Evolutionary conservation across 2,329 filamentous ascomycete genomes (phyloP), one percentile per base, ranked within the genome.

Genomic region (Microsporum ferrugineum): DNA sequence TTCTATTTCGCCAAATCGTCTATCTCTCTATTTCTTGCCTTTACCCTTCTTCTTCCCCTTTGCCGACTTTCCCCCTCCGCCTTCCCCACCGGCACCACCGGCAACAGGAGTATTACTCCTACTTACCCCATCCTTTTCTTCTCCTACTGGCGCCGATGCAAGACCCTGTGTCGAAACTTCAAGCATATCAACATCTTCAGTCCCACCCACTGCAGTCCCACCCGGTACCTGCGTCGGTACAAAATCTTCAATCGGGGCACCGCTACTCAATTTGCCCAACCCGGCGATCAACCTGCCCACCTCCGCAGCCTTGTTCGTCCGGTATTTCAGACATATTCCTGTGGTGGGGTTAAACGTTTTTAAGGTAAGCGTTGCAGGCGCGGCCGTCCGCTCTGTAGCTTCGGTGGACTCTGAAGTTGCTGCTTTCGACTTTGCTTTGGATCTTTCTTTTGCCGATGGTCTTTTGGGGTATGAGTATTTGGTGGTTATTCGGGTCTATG

Each of bases 281-380:
- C 86, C 84, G 58, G 84, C 83, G 61, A 99, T 83, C 68, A 99
- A 76, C 33, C 94, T 81, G 29, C 88, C 87, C 7, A 99, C 91
- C 76, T 97, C 92, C 23, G 89, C 89, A 23, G 88, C 89, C 76
- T 96, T 95, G 71, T 87, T 87, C 39, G 94, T 99, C 71, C 84
- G 82, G 79, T 96, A 97, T 77, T 96, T 95, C 65, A 99, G 81
- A 63, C 87, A 87, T 62, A 87, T 86, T 69, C 94, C 94, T 60
- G 86, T 88, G 47, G 78, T 78, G 0, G 94, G 88, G 73, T 96
- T 89, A 77, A 86, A 97, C 3, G 94, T 94, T 78, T 95, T 97
- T 63, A 99, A 78, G 2, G 85, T 87, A 58, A 99, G 85, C 60
- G 80, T 83, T 65, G 87, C 91, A 3, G 85, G 79, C 1, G 83